phyloP scores from a whole-genome alignment of 2,329 filamentous ascomycete genomes.

The Botrytis squamosa region DNA sequence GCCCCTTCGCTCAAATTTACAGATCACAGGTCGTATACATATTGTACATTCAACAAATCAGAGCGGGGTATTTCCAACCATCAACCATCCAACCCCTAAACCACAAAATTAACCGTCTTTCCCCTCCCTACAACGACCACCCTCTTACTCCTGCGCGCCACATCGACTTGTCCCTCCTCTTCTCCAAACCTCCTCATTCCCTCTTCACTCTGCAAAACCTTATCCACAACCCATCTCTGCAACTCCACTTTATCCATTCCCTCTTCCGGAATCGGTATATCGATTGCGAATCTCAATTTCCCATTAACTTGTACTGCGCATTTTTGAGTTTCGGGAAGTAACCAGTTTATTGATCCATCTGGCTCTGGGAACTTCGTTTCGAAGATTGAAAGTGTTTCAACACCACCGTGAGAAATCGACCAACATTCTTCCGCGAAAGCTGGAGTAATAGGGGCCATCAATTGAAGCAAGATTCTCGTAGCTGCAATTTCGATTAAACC shows the following conservation, averaged over 20 bases:
- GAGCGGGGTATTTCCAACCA: background rate
- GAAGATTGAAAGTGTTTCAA: conserved; percentile 42
- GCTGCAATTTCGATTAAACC: conserved; percentile 31
- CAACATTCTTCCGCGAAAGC: conserved; percentile 81
- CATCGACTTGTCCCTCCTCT: conserved; percentile 45
- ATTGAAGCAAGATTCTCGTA: conserved; percentile 57
- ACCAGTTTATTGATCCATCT: conserved; percentile 51
- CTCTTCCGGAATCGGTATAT: conserved; percentile 54
- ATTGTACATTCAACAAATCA: background rate
- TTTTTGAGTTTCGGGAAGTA: conserved; percentile 50
- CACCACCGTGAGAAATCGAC: conserved; percentile 40
- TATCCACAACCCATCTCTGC: conserved; percentile 58
- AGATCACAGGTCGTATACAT: background rate
- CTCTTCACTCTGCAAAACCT: conserved; percentile 60
- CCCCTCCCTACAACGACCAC: conserved; percentile 66
- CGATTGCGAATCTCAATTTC: conserved; percentile 67
- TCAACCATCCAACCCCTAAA: conserved; percentile 34
- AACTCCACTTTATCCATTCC: conserved; percentile 47
- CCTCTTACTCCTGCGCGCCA: conserved; percentile 59
- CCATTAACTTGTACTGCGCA: conserved; percentile 79
- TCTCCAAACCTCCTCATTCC: conserved; percentile 49
- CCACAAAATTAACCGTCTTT: conserved; percentile 72
- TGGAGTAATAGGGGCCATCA: conserved; percentile 78
- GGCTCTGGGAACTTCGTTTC: conserved; percentile 55
- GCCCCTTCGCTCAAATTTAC: background rate